phyloP scores from a whole-genome alignment of 1,139 yeast genomes.

The Yarrowia galli region DNA sequence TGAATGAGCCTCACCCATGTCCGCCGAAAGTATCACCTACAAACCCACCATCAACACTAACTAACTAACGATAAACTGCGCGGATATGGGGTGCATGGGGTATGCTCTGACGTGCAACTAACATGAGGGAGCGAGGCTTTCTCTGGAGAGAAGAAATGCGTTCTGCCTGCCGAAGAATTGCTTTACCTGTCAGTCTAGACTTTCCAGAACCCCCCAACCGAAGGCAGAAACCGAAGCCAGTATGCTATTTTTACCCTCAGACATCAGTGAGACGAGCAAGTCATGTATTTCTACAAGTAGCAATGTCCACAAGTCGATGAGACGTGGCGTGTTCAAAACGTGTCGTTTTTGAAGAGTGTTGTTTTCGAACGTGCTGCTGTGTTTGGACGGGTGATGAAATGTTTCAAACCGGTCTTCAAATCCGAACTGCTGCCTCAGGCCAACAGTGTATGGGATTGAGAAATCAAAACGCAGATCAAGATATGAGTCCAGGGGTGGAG shows the following conservation, averaged over 20 bases:
- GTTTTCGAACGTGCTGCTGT: no score
- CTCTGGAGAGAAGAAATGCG: neutral
- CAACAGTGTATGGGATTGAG: neutral
- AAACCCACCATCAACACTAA: no score
- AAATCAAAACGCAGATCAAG: conserved; percentile 15
- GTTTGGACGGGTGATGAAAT: no score
- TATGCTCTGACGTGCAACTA: neutral
- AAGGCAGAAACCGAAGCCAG: no score
- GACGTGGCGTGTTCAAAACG: neutral
- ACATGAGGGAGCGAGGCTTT: neutral
- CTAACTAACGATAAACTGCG: neutral
- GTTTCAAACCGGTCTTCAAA: no score
- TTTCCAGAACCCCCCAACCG: neutral
- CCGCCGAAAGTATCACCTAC: no score
- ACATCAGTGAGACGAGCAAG: no score
- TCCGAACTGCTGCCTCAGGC: neutral
- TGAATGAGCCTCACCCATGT: no score
- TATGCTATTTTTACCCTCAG: neutral
- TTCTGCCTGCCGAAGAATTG: neutral
- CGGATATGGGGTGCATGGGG: conserved; percentile 2
- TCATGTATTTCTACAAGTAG: no score
- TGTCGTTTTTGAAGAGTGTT: no score
- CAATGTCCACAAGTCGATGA: no score
- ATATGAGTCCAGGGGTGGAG: conserved; percentile 5
- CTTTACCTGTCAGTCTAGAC: neutral